A percentile compares a stretch with the other conserved stretches of the same genome.
Conservation (phyloP, 306 rosid genomes). For the Acacia melanoxylon region DNA sequence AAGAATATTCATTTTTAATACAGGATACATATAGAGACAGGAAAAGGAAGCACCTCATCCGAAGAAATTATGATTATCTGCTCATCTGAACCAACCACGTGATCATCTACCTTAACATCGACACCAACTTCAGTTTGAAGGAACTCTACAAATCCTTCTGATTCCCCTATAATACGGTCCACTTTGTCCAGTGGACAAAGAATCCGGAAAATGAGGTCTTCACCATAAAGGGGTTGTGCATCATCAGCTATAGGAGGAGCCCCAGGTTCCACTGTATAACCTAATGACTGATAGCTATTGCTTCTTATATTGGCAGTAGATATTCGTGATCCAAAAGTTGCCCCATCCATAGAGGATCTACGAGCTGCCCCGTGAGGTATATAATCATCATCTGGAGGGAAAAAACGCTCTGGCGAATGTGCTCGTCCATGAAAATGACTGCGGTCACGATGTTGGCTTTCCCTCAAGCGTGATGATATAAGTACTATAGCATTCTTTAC, state of each 20-base stretch:
- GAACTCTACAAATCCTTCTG: conserved; percentile 78
- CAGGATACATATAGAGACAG: conserved; percentile 13
- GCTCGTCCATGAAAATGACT: conserved; percentile 74
- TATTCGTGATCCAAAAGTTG: conserved; percentile 61
- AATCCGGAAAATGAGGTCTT: conserved; percentile 84
- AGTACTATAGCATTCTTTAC: conserved; percentile 74
- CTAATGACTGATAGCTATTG: conserved; percentile 58
- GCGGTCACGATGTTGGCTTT: conserved; percentile 99
- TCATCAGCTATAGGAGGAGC: conserved; percentile 55
- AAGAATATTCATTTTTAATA: conserved; percentile 1
- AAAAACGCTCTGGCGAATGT: conserved; percentile 84
- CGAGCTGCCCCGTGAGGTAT: conserved; percentile 68
- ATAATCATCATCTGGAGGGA: conserved; percentile 81
- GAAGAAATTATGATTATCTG: conserved; percentile 84
- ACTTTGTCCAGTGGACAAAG: conserved; percentile 87
- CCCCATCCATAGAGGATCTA: conserved; percentile 67
- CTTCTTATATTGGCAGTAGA: conserved; percentile 52
- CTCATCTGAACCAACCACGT: conserved; percentile 75
- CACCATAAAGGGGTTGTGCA: conserved; percentile 58
- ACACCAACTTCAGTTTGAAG: conserved; percentile 92
- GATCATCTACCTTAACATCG: conserved; percentile 70
- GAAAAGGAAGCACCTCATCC: conserved; percentile 69
- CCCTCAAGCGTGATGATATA: conserved; percentile 90
- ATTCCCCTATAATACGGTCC: conserved; percentile 75
- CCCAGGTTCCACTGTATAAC: conserved; percentile 63